phyloP scores from a whole-genome alignment of 148 eudicot species.

The Pouteria glomerata region DNA sequence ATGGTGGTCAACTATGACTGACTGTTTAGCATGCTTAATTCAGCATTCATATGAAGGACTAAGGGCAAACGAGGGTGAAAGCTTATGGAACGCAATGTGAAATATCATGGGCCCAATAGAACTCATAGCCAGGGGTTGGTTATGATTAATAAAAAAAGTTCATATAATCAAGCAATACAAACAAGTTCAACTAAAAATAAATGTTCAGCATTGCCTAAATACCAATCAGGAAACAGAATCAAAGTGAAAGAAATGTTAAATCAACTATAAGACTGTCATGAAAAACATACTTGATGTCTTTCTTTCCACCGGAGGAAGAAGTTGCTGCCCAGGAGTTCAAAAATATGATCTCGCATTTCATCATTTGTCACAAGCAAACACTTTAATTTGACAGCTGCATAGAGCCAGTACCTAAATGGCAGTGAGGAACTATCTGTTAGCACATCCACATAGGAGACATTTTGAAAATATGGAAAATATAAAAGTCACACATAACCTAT shows the following conservation, averaged over 20 bases:
- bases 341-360: conserved; percentile 98
- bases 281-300: conserved; percentile 71
- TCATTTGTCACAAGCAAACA: conserved; percentile 93
- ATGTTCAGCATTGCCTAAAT: too few species aligned
- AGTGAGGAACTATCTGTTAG: background rate
- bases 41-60: too few species aligned
- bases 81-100: too few species aligned
- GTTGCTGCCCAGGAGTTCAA: conserved; percentile 85
- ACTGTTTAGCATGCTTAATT: too few species aligned
- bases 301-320: conserved; percentile 92
- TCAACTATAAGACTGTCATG: background rate
- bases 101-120: too few species aligned
- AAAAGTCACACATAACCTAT: background rate
- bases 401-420: conserved; percentile 81
- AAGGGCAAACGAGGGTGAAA: too few species aligned
- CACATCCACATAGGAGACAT: background rate
- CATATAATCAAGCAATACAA: too few species aligned
- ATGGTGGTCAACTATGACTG: too few species aligned
- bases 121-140: too few species aligned
- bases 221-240: background rate
- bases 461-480: background rate
- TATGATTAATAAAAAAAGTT: too few species aligned
- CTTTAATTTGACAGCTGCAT: conserved; percentile 87
- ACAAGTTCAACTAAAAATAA: too few species aligned
- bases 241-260: background rate